These are phyloP conservation scores for Trichoderma sp. DNA, from an alignment of 2,329 filamentous ascomycete species.

Conservation along the genomic window DNA sequence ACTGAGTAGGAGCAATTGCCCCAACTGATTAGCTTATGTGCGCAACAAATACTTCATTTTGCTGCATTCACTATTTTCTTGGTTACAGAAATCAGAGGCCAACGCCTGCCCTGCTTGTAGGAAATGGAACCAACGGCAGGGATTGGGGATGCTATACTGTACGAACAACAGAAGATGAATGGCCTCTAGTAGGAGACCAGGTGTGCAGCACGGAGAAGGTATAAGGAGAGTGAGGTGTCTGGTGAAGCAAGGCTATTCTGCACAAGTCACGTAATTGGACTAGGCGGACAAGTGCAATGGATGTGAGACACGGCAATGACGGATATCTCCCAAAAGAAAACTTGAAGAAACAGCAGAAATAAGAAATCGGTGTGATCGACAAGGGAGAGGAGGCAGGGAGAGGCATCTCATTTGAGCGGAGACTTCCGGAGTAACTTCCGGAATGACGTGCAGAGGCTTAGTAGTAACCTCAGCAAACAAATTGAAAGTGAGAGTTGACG, in stretches of 20 bases:
- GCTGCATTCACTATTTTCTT: background rate
- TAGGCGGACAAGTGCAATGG: background rate
- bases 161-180: background rate
- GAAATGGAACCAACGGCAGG: background rate
- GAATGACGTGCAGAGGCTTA: background rate
- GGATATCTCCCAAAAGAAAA: background rate
- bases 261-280: background rate
- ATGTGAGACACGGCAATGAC: background rate
- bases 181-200: background rate
- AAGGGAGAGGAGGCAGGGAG: background rate
- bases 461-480: background rate
- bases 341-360: background rate
- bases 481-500: background rate
- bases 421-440: background rate
- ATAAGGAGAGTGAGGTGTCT: background rate
- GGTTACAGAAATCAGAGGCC: background rate
- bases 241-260: background rate
- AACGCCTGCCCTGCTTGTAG: background rate
- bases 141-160: background rate
- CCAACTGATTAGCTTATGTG: background rate
- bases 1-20: conserved; percentile 34
- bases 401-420: background rate
- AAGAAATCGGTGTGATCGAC: background rate
- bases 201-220: background rate
- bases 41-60: background rate